Evolutionary conservation across 2,329 filamentous ascomycete genomes (phyloP).

Genomic region (Penicillium corylophilum): DNA sequence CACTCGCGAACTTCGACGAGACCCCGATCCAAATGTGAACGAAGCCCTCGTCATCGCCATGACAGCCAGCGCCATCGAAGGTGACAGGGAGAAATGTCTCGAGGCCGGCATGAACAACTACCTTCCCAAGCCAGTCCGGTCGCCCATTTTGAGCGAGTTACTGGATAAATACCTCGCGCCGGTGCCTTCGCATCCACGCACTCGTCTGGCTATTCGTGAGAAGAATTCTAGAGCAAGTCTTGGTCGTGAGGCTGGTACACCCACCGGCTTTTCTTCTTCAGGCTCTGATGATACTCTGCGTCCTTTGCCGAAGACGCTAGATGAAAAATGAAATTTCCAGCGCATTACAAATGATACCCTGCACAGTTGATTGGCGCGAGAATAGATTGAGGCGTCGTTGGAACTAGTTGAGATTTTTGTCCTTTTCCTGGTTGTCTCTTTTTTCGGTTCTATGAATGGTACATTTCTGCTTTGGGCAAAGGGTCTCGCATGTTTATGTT

Average conservation of each 20-base stretch:
- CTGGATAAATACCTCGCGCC: slow-evolving; percentile 66
- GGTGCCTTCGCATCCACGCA: slow-evolving; percentile 38
- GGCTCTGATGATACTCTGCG: slow-evolving; percentile 26
- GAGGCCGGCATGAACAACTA: slow-evolving; percentile 98
- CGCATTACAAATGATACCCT: slow-evolving; percentile 23
- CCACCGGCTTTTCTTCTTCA: slow-evolving; percentile 28
- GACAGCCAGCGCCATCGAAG: slow-evolving; percentile 93
- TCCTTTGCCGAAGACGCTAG: slow-evolving; percentile 17
- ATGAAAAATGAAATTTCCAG: slow-evolving; percentile 17
- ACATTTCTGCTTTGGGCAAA: neutral
- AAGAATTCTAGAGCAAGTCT: slow-evolving; percentile 29
- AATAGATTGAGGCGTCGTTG: slow-evolving; percentile 16
- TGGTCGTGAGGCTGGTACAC: slow-evolving; percentile 25
- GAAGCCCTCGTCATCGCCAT: slow-evolving; percentile 93
- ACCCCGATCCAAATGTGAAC: slow-evolving; percentile 72
- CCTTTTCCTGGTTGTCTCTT: neutral
- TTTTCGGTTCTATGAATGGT: neutral
- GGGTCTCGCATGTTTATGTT: too few relatives aligned
- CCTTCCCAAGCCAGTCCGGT: slow-evolving; percentile 89
- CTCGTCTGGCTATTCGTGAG: slow-evolving; percentile 31
- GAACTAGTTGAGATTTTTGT: neutral
- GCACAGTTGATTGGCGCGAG: slow-evolving; percentile 14
- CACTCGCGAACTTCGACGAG: slow-evolving; percentile 76
- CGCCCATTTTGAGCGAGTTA: slow-evolving; percentile 81
- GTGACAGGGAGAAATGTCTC: slow-evolving; percentile 92